Conservation (phyloP, 768 basidiomycete genomes). For the Serendipita vermifera region DNA sequence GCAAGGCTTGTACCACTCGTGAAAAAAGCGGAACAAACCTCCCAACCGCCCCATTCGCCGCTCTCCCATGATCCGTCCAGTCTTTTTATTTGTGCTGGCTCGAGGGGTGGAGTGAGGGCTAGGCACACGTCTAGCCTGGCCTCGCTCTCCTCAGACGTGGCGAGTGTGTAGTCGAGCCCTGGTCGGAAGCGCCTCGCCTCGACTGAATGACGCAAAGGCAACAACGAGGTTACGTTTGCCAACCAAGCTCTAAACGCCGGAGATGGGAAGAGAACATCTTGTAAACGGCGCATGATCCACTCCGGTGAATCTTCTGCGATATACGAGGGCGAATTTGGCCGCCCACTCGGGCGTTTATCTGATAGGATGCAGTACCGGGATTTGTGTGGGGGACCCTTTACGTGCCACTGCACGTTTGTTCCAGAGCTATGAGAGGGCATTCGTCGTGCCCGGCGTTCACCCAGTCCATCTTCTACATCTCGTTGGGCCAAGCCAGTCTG, state of each 20-base stretch:
- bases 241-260: slow-evolving; percentile 88
- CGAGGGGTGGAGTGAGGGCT: slow-evolving; percentile 57
- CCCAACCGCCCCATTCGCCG: slow-evolving; percentile 88
- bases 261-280: slow-evolving; percentile 66
- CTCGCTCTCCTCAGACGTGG: slow-evolving; percentile 72
- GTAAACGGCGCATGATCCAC: slow-evolving; percentile 46
- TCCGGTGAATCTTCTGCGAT: slow-evolving; percentile 29
- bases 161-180: slow-evolving; percentile 89
- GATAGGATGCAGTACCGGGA: slow-evolving; percentile 75
- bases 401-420: slow-evolving; percentile 40
- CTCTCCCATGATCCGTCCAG: slow-evolving; percentile 44
- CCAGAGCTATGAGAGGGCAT: slow-evolving; percentile 64
- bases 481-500: slow-evolving; percentile 49
- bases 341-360: slow-evolving; percentile 32
- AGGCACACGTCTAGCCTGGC: slow-evolving; percentile 76
- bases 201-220: slow-evolving; percentile 58
- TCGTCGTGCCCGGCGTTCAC: slow-evolving; percentile 32
- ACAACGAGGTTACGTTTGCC: slow-evolving; percentile 50
- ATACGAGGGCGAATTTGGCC: slow-evolving; percentile 39
- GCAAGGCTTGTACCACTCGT: slow-evolving; percentile 8
- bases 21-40: slow-evolving; percentile 35
- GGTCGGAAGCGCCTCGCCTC: slow-evolving; percentile 83
- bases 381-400: slow-evolving; percentile 86
- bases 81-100: slow-evolving; percentile 22
- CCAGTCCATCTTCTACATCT: slow-evolving; percentile 52